A percentile compares a stretch with the other conserved stretches of the same genome.
phyloP scores from a whole-genome alignment of 2,329 filamentous ascomycete species.

The Phoma sp. region DNA sequence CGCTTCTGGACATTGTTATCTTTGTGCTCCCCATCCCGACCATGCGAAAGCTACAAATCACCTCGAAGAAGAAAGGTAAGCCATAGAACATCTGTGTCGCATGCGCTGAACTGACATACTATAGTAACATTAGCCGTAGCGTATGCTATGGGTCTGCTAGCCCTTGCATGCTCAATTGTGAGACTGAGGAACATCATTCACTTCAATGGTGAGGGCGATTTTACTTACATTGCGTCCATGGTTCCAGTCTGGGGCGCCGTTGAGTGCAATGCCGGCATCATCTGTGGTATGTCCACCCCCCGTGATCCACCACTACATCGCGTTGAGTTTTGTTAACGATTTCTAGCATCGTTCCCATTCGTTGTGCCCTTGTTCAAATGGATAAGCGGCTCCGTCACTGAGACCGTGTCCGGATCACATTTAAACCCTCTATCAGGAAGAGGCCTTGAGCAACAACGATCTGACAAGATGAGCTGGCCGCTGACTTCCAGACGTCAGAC shows the following conservation, averaged over 20 bases:
- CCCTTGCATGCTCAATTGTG: neutral
- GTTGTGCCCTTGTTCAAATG: neutral
- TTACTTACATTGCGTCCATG: neutral
- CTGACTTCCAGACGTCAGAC: neutral
- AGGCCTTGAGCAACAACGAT: neutral
- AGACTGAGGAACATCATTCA: slow-evolving; percentile 1
- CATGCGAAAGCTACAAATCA: too few relatives aligned
- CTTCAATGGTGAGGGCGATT: slow-evolving; percentile 1
- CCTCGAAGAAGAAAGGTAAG: too few relatives aligned
- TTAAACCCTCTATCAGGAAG: neutral
- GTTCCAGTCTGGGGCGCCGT: slow-evolving; percentile 1
- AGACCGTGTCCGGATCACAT: neutral
- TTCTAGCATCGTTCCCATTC: neutral
- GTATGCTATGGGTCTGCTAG: neutral
- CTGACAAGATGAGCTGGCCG: neutral
- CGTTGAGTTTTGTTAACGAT: neutral
- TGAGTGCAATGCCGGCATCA: slow-evolving; percentile 1
- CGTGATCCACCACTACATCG: too few relatives aligned
- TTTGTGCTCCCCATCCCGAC: too few relatives aligned
- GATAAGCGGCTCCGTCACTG: neutral
- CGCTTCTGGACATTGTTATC: neutral
- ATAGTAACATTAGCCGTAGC: too few relatives aligned
- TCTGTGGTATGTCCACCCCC: neutral
- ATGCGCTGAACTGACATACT: too few relatives aligned
- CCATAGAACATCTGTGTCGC: too few relatives aligned